Conservation (phyloP, 1,284 basidiomycete genomes). For the Xerocomus minutiporus region DNA sequence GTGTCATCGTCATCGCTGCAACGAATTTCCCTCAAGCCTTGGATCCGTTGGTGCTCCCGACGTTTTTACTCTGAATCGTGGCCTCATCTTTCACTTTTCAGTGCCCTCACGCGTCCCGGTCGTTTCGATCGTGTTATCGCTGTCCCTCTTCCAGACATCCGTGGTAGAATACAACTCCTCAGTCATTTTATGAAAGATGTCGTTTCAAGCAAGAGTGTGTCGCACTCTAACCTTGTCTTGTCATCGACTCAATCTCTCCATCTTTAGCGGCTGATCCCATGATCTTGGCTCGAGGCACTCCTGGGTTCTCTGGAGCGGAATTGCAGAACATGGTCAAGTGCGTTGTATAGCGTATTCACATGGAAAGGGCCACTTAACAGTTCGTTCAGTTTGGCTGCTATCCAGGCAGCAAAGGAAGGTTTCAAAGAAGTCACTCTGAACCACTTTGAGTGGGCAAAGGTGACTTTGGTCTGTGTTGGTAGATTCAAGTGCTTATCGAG, state of each 20-base stretch:
- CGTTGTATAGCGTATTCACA: constrained; percentile 29
- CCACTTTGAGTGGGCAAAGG: constrained; percentile 96
- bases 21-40: constrained; percentile 94
- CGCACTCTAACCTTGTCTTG: constrained; percentile 1
- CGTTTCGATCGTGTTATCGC: constrained; percentile 89
- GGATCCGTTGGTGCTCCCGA: constrained; percentile 61
- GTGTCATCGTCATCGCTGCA: constrained; percentile 90
- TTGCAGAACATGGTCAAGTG: constrained; percentile 91
- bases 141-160: constrained; percentile 86
- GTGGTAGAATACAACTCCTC: constrained; percentile 84
- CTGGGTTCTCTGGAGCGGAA: constrained; percentile 90
- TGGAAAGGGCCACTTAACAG: constrained; percentile 4
- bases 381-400: constrained; percentile 70
- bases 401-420: constrained; percentile 85
- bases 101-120: constrained; percentile 88
- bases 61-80: constrained; percentile 1
- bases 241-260: not conserved
- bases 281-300: constrained; percentile 84
- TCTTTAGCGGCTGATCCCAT: constrained; percentile 71
- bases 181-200: constrained; percentile 86
- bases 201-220: constrained; percentile 54
- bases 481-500: constrained; percentile 1
- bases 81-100: constrained; percentile 33
- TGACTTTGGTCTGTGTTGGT: constrained; percentile 26
- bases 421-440: constrained; percentile 66